phyloP scores from a whole-genome alignment of 805 yeast genomes.

The Tetrapisispora namnaoensis region DNA sequence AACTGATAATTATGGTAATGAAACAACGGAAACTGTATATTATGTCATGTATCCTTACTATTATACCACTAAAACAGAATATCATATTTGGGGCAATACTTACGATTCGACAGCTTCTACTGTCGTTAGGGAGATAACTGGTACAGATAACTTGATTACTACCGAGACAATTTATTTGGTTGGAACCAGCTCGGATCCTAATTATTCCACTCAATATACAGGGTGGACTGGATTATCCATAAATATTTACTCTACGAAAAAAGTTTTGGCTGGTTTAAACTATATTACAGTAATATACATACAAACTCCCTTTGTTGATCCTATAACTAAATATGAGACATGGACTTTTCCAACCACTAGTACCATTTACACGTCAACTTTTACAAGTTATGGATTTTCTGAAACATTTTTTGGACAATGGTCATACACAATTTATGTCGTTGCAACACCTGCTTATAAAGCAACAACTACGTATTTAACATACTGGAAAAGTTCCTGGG shows the following conservation, averaged over 20 bases:
- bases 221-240: background rate
- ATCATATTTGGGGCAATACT: background rate
- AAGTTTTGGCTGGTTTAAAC: background rate
- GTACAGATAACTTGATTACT: conserved; percentile 4
- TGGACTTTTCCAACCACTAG: background rate
- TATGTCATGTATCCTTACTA: background rate
- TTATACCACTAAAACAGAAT: background rate
- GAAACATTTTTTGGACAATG: background rate
- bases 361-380: background rate
- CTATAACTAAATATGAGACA: background rate
- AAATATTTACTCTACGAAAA: conserved; percentile 1
- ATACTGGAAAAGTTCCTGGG: background rate
- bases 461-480: background rate
- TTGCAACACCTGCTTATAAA: background rate
- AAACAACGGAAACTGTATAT: conserved; percentile 1
- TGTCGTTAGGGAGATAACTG: background rate
- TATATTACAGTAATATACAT: background rate
- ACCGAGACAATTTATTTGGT: conserved; percentile 5
- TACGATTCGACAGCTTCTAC: conserved; percentile 1
- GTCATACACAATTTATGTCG: background rate
- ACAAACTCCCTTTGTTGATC: background rate
- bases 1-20: background rate
- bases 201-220: background rate
- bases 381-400: background rate
- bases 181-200: background rate